Percentiles rank a stretch among this genome's conserved stretches.
Evolutionary conservation across 345 rosid genomes (phyloP).

Genomic region (Gossypium australe): DNA sequence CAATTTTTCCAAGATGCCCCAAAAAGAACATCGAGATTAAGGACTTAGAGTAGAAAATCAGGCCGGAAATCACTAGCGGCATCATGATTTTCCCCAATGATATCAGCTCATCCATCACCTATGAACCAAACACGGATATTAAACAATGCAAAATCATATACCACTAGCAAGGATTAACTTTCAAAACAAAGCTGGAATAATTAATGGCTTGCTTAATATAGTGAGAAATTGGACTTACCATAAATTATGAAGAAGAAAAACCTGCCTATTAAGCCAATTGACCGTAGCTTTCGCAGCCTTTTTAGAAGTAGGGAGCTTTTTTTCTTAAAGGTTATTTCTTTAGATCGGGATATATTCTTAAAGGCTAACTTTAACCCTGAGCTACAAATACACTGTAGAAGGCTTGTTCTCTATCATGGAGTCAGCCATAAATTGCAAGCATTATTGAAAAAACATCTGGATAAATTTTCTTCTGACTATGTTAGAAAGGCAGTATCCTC

Average conservation of each 20-base stretch:
- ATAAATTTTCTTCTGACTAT: neutral
- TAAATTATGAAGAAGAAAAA: neutral
- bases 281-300: neutral
- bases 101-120: conserved; percentile 22
- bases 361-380: neutral
- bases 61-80: conserved; percentile 15
- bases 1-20: conserved; percentile 26
- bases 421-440: neutral
- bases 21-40: conserved; percentile 30
- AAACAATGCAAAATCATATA: neutral
- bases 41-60: conserved; percentile 23
- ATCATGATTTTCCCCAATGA: conserved; percentile 21
- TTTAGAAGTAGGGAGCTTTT: neutral
- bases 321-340: neutral
- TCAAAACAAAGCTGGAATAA: conserved; percentile 8
- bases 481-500: conserved; percentile 7
- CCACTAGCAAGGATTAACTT: neutral
- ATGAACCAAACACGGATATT: conserved; percentile 8
- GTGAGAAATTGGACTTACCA: conserved; percentile 8
- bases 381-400: neutral
- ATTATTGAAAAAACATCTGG: neutral
- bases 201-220: neutral
- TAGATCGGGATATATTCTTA: neutral
- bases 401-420: neutral
- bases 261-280: neutral